Percentiles rank a stretch among this genome's conserved stretches.
Evolutionary conservation across 345 rosid genomes (phyloP).

Genomic region (Salix brachista): DNA sequence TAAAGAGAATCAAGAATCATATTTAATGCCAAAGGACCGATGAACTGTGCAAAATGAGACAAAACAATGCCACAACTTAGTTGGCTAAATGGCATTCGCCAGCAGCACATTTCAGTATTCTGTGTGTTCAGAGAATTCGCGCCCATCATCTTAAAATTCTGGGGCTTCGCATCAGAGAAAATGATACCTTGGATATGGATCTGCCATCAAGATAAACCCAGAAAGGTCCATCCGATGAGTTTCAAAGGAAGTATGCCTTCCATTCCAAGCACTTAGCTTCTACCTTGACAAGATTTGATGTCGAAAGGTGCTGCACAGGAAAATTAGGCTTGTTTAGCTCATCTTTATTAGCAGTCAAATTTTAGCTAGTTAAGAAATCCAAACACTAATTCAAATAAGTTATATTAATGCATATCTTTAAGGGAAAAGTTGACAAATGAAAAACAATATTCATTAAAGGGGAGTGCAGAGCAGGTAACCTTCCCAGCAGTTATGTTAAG

Average conservation of each 20-base stretch:
- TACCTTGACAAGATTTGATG: slow-evolving; percentile 10
- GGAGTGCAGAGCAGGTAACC: neutral
- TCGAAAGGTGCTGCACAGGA: slow-evolving; percentile 15
- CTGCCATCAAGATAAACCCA: neutral
- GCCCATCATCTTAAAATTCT: neutral
- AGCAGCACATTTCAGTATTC: neutral
- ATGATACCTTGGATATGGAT: neutral
- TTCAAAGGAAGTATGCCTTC: slow-evolving; percentile 1
- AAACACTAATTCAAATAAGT: neutral
- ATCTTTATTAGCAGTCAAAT: neutral
- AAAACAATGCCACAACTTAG: neutral
- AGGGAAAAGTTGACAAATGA: neutral
- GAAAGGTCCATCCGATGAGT: neutral
- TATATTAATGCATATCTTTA: neutral
- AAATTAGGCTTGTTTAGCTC: neutral
- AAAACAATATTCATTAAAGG: neutral
- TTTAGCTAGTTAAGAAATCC: neutral
- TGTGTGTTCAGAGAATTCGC: neutral
- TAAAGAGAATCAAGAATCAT: neutral
- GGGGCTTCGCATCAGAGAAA: neutral
- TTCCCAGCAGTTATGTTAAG: neutral
- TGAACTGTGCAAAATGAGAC: neutral
- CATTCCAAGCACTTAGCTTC: slow-evolving; percentile 4
- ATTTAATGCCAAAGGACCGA: no score
- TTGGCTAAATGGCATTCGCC: neutral